Evolutionary conservation across 2,329 filamentous ascomycete species (phyloP), one percentile per base, ranked within the genome.

Genomic region (Ceratocystis diversiconidia): DNA sequence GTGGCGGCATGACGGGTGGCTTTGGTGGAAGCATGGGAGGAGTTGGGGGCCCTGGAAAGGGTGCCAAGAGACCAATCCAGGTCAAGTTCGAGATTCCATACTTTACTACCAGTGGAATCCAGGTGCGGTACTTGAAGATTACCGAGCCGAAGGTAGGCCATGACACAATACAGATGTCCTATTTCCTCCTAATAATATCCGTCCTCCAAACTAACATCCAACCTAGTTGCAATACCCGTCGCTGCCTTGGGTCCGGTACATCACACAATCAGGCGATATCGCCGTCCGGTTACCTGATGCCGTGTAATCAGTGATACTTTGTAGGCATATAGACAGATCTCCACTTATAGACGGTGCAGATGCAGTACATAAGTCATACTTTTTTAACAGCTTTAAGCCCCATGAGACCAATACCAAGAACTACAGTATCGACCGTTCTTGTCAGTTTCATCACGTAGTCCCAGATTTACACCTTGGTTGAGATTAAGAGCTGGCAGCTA

Each of bases 61-160:
- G 89, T 22, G 83, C 84, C 66, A 99, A 97, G 82, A 81, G 94
- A 71, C 94, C 94, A 0, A 99, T 99, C 72, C 92, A 92, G 75
- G 94, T 99, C 79, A 99, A 99, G 79, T 99, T 99, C 75, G 94
- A 99, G 79, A 99, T 99, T 73, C 94, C 94, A n/a, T 99, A 99
- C 78, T 99, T 99, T 75, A 99, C 94, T n/a, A 99, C 95, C 2
- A 95, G 89, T 77, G 94, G 94, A 69, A 99, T 99, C 71, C 95
- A 99, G 76, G 94, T 99, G 72, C 85, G 94, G 72, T 99, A 99
- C 76, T 78, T 99, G 75, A 99, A 99, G 83, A 99, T 99, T 73
- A 97, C 95, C 69, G 94, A 99, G 77, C 94, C 94, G 60, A 99
- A 99, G 90, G 92, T 96, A 79, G 72, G 84, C 76, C 57, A 15